Evolutionary conservation across 1,139 yeast species (phyloP).

Genomic region (Lodderomyces theae): DNA sequence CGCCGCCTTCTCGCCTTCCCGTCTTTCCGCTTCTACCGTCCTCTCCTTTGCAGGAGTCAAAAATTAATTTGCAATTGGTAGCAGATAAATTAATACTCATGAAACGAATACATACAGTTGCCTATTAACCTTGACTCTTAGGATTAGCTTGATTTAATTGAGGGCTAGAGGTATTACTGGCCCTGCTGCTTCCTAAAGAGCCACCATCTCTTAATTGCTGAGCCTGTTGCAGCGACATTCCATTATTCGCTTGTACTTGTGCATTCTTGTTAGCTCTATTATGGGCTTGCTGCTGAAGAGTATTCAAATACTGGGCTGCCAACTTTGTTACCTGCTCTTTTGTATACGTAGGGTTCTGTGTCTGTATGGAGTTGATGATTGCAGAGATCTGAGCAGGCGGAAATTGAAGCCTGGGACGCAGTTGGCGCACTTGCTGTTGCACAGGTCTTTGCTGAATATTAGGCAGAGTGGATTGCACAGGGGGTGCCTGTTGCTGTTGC

Average conservation of each 20-base stretch:
- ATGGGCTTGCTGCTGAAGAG: slow-evolving; percentile 21
- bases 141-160: slow-evolving; percentile 2
- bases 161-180: slow-evolving; percentile 5
- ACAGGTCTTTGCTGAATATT: slow-evolving; percentile 1
- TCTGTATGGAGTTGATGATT: slow-evolving; percentile 64
- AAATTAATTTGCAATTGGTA: slow-evolving; percentile 1
- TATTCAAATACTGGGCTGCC: slow-evolving; percentile 60
- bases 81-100: not conserved
- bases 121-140: not conserved
- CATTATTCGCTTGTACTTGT: slow-evolving; percentile 6
- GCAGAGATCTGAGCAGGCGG: slow-evolving; percentile 69
- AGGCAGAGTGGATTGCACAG: not conserved
- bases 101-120: not conserved
- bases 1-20: not conserved
- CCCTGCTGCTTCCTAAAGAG: not conserved
- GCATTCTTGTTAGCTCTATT: slow-evolving; percentile 11
- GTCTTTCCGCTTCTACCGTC: not conserved
- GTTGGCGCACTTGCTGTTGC: slow-evolving; percentile 12
- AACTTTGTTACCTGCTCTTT: slow-evolving; percentile 71
- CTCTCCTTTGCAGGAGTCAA: not conserved
- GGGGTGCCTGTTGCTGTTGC: slow-evolving; percentile 2
- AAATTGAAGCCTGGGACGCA: slow-evolving; percentile 43
- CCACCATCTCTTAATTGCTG: not conserved
- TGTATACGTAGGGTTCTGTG: slow-evolving; percentile 64
- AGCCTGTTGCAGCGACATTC: slow-evolving; percentile 2